Evolutionary conservation across 129 eudicot species (phyloP).

Genomic region (Pittosporum tobira): DNA sequence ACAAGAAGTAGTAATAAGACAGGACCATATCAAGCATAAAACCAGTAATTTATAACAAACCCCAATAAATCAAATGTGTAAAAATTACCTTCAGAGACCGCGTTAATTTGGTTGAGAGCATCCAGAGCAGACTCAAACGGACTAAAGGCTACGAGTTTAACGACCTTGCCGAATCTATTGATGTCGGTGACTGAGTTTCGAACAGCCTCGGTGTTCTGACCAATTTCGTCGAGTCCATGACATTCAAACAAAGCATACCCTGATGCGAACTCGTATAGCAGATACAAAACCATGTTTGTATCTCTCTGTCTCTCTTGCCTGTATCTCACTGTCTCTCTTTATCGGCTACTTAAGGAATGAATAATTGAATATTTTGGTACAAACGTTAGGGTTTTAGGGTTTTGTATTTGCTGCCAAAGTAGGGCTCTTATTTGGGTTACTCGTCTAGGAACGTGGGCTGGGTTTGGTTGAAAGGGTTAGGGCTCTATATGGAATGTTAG

Average conservation of each 20-base stretch:
- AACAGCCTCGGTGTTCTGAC: constrained; percentile 83
- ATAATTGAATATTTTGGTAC: background rate
- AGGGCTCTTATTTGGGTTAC: too few species aligned
- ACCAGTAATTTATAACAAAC: background rate
- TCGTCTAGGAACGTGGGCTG: too few species aligned
- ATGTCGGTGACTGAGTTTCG: constrained; percentile 64
- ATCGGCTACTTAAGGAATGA: background rate
- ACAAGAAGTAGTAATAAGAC: too few species aligned
- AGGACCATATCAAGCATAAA: background rate
- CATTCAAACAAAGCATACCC: constrained; percentile 57
- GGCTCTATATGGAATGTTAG: too few species aligned
- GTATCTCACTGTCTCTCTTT: background rate
- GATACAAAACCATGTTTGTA: constrained; percentile 42
- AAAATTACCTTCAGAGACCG: constrained; percentile 80
- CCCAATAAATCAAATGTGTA: background rate
- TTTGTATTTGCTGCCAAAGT: background rate
- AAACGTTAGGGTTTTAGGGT: constrained; percentile 20
- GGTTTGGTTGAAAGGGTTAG: too few species aligned
- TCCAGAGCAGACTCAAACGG: constrained; percentile 74
- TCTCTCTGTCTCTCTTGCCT: background rate
- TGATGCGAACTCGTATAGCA: constrained; percentile 71
- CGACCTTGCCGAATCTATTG: constrained; percentile 71
- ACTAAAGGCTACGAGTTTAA: constrained; percentile 50
- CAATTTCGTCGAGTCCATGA: constrained; percentile 77
- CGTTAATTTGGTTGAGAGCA: constrained; percentile 72